Evolutionary conservation across 306 rosid genomes (phyloP).

Genomic region (Quercus glauca): DNA sequence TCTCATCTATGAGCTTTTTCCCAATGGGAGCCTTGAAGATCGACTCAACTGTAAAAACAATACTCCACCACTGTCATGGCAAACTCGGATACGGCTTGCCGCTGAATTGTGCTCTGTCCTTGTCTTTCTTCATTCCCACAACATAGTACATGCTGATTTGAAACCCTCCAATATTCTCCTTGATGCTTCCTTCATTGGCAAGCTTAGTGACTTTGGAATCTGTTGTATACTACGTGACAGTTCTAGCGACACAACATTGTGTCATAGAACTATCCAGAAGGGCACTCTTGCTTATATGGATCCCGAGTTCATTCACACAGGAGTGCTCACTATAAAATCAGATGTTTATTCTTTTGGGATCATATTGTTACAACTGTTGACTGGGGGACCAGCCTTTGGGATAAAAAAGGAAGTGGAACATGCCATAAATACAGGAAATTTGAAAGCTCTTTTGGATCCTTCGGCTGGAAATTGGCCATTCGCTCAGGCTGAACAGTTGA

Average conservation of each 20-base stretch:
- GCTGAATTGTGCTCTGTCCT: no score
- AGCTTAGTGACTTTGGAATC: no score
- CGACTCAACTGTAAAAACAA: no score
- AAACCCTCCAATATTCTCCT: no score
- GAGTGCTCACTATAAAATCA: slow-evolving; percentile 47
- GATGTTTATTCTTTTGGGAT: slow-evolving; percentile 59
- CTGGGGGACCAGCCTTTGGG: slow-evolving; percentile 40
- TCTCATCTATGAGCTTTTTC: no score
- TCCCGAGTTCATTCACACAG: slow-evolving; percentile 45
- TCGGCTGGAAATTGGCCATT: slow-evolving; percentile 59
- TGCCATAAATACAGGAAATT: slow-evolving; percentile 35
- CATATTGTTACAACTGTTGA: slow-evolving; percentile 38
- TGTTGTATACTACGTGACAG: no score
- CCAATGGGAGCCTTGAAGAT: no score
- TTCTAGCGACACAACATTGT: background rate
- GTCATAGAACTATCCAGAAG: slow-evolving; percentile 38
- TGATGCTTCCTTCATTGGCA: no score
- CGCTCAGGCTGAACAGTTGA: slow-evolving; percentile 48
- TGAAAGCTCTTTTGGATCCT: slow-evolving; percentile 44
- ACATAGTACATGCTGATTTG: no score
- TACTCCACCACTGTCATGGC: no score
- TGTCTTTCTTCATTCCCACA: no score
- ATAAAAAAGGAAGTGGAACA: slow-evolving; percentile 38
- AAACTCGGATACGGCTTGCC: no score
- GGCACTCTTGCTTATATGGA: slow-evolving; percentile 46